Evolutionary conservation across 1,139 yeast genomes (phyloP).

Genomic region (Yamadazyma triangularis): DNA sequence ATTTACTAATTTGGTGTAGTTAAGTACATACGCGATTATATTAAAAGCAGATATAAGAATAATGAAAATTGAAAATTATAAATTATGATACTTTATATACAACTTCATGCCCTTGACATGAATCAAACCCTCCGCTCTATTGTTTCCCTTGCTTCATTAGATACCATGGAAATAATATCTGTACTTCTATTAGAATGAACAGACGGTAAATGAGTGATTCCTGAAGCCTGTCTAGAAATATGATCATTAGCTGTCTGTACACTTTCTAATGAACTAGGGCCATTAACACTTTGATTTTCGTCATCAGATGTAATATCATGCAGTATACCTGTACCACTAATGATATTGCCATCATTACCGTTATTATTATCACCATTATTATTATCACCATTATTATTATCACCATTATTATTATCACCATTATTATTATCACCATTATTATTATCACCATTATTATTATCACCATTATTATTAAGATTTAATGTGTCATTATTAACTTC

Average conservation of each 20-base stretch:
- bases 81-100: too few relatives aligned
- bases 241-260: not conserved
- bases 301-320: not conserved
- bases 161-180: conserved; percentile 3
- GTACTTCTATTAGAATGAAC: conserved; percentile 1
- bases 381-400: not conserved
- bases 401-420: not conserved
- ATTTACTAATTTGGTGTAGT: too few relatives aligned
- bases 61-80: too few relatives aligned
- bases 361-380: too few relatives aligned
- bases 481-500: not conserved
- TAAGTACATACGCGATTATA: too few relatives aligned
- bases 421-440: not conserved
- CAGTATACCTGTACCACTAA: not conserved
- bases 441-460: not conserved
- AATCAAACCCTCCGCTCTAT: conserved; percentile 6
- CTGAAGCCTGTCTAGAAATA: not conserved
- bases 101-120: too few relatives aligned
- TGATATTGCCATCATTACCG: too few relatives aligned
- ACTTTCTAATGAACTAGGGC: not conserved
- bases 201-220: not conserved
- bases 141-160: conserved; percentile 4
- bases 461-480: not conserved
- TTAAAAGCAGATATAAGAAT: too few relatives aligned
- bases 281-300: not conserved